A percentile compares a stretch with the other conserved stretches of the same genome.
Conservation (phyloP, 805 yeast species). For the Candida incommunis region DNA sequence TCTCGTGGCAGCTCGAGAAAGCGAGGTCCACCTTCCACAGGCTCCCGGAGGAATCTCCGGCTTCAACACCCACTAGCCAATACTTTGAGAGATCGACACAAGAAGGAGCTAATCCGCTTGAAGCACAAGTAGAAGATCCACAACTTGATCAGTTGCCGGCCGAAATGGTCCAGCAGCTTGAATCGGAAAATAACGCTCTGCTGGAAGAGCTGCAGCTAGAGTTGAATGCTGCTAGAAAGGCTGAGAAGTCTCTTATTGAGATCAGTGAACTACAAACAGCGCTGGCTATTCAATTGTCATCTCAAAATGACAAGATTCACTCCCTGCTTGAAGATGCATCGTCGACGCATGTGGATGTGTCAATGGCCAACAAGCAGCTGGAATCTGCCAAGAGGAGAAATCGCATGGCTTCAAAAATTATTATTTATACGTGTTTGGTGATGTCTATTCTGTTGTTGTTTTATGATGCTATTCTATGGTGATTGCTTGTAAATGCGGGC, state of each 20-base stretch:
- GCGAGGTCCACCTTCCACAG: conserved; percentile 10
- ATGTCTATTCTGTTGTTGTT: conserved; percentile 44
- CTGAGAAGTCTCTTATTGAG: conserved; percentile 34
- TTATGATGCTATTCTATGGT: conserved; percentile 16
- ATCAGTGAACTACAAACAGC: conserved; percentile 65
- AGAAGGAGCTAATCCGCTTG: too few relatives aligned
- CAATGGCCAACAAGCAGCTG: conserved; percentile 57
- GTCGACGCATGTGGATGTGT: conserved; percentile 48
- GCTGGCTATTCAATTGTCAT: conserved; percentile 52
- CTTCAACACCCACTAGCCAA: background rate
- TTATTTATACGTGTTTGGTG: conserved; percentile 39
- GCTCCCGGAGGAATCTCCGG: background rate
- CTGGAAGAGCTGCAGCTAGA: conserved; percentile 23
- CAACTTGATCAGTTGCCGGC: conserved; percentile 3
- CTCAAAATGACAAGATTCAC: conserved; percentile 59
- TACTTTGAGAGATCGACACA: background rate
- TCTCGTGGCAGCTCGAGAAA: conserved; percentile 16
- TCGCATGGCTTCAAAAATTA: conserved; percentile 42
- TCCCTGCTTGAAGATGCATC: conserved; percentile 52
- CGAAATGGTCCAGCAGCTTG: conserved; percentile 17
- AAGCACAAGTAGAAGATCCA: background rate
- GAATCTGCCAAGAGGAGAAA: conserved; percentile 54
- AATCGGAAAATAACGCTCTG: conserved; percentile 22
- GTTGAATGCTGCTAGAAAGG: conserved; percentile 23
- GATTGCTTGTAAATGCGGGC: too few relatives aligned